Percentiles rank a stretch among this genome's conserved stretches.
These are phyloP conservation scores for Cyclanthera cordifolia DNA, from an alignment of 306 rosid species.

Conservation along the genomic window DNA sequence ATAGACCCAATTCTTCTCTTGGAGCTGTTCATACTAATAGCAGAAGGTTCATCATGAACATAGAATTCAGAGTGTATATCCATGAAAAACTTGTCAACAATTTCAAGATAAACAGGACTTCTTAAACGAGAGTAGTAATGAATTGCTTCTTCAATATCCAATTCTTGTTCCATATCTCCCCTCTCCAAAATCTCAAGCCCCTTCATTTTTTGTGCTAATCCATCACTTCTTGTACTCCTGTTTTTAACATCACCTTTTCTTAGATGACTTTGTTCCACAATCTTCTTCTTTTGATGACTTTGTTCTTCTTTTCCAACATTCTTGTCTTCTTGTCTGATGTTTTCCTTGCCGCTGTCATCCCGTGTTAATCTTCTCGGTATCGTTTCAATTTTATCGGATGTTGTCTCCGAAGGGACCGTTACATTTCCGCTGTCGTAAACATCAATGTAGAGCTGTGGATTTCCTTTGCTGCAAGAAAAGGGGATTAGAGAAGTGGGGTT, in stretches of 20 bases:
- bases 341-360: conserved; percentile 13
- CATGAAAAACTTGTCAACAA: conserved; percentile 72
- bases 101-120: conserved; percentile 65
- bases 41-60: conserved; percentile 27
- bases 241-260: conserved; percentile 31
- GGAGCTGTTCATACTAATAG: conserved; percentile 29
- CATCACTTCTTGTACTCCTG: conserved; percentile 1
- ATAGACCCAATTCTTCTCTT: conserved; percentile 15
- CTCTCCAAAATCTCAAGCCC: too few relatives aligned
- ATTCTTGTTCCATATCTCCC: too few relatives aligned
- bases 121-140: too few relatives aligned
- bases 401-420: too few relatives aligned
- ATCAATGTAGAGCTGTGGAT: conserved; percentile 39
- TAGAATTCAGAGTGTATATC: conserved; percentile 54
- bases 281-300: conserved; percentile 27
- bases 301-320: conserved; percentile 18
- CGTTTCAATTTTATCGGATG: too few relatives aligned
- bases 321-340: conserved; percentile 26
- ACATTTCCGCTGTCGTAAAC: conserved; percentile 37
- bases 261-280: conserved; percentile 28
- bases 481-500: conserved; percentile 46
- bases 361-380: too few relatives aligned
- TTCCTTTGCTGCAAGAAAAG: conserved; percentile 33
- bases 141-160: too few relatives aligned
- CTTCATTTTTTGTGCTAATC: too few relatives aligned